Evolutionary conservation across 2,329 filamentous ascomycete species (phyloP), one percentile per base, ranked within the genome.

Genomic region (Lanzia echinophila): DNA sequence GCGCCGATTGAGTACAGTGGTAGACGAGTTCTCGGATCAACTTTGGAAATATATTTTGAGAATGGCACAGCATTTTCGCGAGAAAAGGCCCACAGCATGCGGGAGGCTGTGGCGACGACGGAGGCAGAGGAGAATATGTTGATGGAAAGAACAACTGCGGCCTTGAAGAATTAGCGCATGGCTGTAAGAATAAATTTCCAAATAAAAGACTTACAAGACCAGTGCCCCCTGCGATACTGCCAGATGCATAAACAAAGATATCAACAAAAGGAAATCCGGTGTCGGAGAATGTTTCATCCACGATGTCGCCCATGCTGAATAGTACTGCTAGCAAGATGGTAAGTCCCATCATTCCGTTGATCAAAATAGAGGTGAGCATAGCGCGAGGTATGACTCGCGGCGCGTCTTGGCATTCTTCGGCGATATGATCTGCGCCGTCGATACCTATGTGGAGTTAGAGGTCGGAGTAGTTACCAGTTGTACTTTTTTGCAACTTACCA

Each of bases 321-420:
- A 55, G 34, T 13, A 55, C n/a, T 3, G 53, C 47, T 34, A 55
- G 39, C 12, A 55, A 33, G 15, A 55, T 55, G 4, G 20, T 34
- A 13, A 55, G 28, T 6, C 53, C 53, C 15, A 55, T 20, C 3
- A 19, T 33, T 22, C 53, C 47, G 24, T 55, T 55, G 6, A 47
- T 2, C 6, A 34, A 19, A 32, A 20, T 46, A 6, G 53, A 50
- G 5, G 28, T 11, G 8, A 28, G 12, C 24, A 55, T 55, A 34
- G 32, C 42, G 1, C 22, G 12, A 28, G 53, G 53, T 12, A 51
- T 50, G 13, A 47, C 47, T 24, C 31, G 19, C 13, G 47, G 19
- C 1, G 53, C 53, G 20, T 51, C 43, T 11, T 50, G 39, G 24
- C 47, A 47, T 32, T 55, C 53, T 20, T 55, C 53, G n/a, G 53